Evolutionary conservation across 441 rosid genomes (phyloP).

Genomic region (Arabidopsis lyrata): DNA sequence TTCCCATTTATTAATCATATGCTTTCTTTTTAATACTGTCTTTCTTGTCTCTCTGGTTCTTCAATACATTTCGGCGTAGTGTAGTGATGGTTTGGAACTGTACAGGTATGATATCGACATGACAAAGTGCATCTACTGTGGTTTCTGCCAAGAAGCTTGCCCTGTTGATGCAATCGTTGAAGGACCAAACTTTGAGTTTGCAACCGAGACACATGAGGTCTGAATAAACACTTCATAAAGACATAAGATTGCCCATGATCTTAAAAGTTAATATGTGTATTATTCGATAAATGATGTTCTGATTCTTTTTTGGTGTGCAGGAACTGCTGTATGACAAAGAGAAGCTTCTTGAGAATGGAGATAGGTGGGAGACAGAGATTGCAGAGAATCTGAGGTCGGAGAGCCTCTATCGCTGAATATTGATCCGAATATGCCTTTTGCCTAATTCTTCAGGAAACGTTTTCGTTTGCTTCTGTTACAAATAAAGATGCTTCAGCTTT

Average conservation of each 20-base stretch:
- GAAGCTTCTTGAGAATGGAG: constrained; percentile 98
- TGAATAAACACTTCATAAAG: constrained; percentile 13
- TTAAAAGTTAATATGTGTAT: background rate
- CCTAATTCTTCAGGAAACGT: background rate
- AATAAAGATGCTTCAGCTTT: constrained; percentile 37
- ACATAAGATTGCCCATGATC: background rate
- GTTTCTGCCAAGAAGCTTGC: constrained; percentile 99
- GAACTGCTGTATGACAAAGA: constrained; percentile 96
- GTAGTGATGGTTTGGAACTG: constrained; percentile 27
- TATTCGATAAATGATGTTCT: background rate
- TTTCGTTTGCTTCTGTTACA: constrained; percentile 17
- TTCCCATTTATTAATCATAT: constrained; percentile 8
- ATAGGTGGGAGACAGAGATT: constrained; percentile 97
- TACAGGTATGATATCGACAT: constrained; percentile 93
- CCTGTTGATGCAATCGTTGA: constrained; percentile 99
- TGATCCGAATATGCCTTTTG: background rate
- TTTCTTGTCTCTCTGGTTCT: constrained; percentile 6
- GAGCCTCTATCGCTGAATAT: constrained; percentile 83
- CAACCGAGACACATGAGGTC: constrained; percentile 98
- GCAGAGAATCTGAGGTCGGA: constrained; percentile 98
- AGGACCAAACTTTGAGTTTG: constrained; percentile 98
- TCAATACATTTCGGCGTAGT: background rate
- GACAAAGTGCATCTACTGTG: constrained; percentile 99
- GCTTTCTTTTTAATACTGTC: background rate
- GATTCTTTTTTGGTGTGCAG: constrained; percentile 49